Percentiles rank a stretch among this genome's conserved stretches.
Conservation (phyloP, 306 rosid genomes). For the Vachellia collinsii region DNA sequence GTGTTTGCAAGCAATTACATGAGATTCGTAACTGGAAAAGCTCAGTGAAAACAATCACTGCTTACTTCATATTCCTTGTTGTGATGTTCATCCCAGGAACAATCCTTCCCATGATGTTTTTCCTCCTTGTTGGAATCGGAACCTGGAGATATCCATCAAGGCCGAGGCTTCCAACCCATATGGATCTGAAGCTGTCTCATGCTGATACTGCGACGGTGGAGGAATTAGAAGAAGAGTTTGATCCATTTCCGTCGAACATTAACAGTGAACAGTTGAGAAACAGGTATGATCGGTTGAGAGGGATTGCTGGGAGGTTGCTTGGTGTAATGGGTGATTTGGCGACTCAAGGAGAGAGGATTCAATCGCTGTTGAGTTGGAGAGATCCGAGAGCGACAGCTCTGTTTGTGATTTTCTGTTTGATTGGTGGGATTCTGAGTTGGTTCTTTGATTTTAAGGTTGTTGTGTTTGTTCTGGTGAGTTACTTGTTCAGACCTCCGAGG, state of each 20-base stretch:
- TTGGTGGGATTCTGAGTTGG: too few relatives aligned
- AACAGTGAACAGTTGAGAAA: conserved; percentile 29
- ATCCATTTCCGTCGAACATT: conserved; percentile 29
- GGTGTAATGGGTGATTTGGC: conserved; percentile 51
- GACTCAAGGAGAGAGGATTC: too few relatives aligned
- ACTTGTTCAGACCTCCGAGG: too few relatives aligned
- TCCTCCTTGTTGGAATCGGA: conserved; percentile 19
- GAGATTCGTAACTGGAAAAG: conserved; percentile 45
- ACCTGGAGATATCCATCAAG: conserved; percentile 31
- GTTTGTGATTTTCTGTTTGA: too few relatives aligned
- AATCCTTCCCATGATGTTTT: conserved; percentile 28
- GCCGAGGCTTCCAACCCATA: conserved; percentile 55
- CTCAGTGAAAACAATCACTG: background rate
- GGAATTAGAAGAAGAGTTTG: conserved; percentile 59
- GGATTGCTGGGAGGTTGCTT: conserved; percentile 42
- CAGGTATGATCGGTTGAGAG: conserved; percentile 52
- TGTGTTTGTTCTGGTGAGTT: too few relatives aligned
- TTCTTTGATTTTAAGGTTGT: too few relatives aligned
- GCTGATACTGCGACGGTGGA: conserved; percentile 42
- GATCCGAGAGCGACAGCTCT: too few relatives aligned
- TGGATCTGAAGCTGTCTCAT: conserved; percentile 48
- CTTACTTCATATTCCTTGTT: conserved; percentile 28
- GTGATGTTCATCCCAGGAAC: conserved; percentile 33
- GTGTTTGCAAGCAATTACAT: conserved; percentile 19
- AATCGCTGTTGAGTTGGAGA: too few relatives aligned